These are phyloP conservation scores for Lonicera japonica DNA, from an alignment of 129 eudicot genomes.

Conservation along the genomic window DNA sequence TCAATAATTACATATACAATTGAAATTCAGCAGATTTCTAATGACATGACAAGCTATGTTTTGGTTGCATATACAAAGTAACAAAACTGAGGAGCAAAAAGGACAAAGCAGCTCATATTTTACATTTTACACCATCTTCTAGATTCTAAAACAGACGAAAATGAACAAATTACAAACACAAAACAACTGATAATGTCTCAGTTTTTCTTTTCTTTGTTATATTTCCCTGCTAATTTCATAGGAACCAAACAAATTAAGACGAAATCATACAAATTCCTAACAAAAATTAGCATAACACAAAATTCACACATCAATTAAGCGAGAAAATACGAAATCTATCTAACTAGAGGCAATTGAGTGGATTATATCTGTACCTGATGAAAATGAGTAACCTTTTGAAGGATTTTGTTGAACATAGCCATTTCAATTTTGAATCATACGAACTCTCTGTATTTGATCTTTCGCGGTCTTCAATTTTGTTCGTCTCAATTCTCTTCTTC, in stretches of 20 bases:
- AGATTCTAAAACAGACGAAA: too few relatives aligned
- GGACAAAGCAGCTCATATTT: neutral
- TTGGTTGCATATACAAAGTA: neutral
- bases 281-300: neutral
- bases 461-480: slow-evolving; percentile 12
- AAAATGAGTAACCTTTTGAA: slow-evolving; percentile 33
- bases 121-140: neutral
- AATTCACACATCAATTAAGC: neutral
- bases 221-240: neutral
- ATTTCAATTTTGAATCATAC: slow-evolving; percentile 11
- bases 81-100: neutral
- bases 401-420: slow-evolving; percentile 51
- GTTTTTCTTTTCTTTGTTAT: too few relatives aligned
- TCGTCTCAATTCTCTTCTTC: neutral
- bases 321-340: neutral
- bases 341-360: neutral
- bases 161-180: neutral
- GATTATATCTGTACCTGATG: slow-evolving; percentile 21
- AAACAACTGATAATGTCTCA: neutral
- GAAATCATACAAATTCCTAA: neutral
- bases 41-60: neutral
- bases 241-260: neutral
- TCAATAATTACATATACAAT: neutral
- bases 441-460: slow-evolving; percentile 20
- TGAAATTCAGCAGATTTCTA: neutral